Evolutionary conservation across 495 filamentous ascomycete genomes (phyloP).

Genomic region (Rhypophila decipiens): DNA sequence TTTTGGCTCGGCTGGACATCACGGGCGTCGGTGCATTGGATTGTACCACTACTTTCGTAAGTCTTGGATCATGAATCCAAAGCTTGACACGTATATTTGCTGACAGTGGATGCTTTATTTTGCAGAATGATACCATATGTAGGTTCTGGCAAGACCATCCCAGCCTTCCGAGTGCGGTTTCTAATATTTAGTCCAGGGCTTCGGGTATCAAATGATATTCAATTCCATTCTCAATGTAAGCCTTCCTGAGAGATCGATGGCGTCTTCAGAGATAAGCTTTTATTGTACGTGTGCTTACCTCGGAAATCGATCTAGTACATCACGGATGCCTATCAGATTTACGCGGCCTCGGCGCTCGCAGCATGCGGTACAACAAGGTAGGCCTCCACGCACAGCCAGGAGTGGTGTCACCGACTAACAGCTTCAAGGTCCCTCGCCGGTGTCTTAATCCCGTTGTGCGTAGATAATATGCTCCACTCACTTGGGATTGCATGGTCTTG

Average conservation of each 20-base stretch:
- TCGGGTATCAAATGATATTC: constrained; percentile 60
- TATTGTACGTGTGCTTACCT: background rate
- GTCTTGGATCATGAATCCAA: no score
- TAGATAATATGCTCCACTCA: constrained; percentile 18
- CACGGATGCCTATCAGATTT: constrained; percentile 64
- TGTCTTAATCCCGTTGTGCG: constrained; percentile 42
- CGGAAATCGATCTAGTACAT: constrained; percentile 39
- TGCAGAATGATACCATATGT: no score
- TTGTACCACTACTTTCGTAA: constrained; percentile 55
- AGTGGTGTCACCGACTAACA: no score
- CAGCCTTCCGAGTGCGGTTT: no score
- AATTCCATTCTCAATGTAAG: constrained; percentile 53
- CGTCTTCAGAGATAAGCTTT: background rate
- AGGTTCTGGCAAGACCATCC: no score
- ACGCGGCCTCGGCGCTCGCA: constrained; percentile 59
- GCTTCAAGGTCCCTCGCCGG: constrained; percentile 53
- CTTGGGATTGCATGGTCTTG: constrained; percentile 22
- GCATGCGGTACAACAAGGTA: constrained; percentile 50
- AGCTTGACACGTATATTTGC: no score
- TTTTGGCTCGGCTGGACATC: constrained; percentile 70
- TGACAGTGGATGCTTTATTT: no score
- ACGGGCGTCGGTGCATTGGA: constrained; percentile 49
- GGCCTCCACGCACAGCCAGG: no score
- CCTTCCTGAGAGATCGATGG: background rate
- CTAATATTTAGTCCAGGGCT: constrained; percentile 61